These are phyloP conservation scores for Saccharomycopsis sp. DNA, from an alignment of 805 yeast genomes.

Conservation along the genomic window DNA sequence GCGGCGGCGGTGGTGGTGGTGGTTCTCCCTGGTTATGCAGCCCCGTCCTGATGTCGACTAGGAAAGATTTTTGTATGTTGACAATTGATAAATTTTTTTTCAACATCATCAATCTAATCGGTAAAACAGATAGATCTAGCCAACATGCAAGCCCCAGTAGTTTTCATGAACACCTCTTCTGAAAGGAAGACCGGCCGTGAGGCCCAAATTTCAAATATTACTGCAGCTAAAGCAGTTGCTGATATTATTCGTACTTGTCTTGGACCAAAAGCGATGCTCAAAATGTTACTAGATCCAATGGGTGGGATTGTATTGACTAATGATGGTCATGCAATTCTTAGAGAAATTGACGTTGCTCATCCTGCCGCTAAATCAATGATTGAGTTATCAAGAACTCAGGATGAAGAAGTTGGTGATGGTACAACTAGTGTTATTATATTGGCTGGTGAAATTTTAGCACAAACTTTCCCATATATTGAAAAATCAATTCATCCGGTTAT, in stretches of 20 bases:
- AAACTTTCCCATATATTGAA: conserved; percentile 79
- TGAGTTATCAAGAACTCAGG: conserved; percentile 93
- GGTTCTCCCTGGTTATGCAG: too few relatives aligned
- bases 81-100: too few relatives aligned
- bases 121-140: conserved; percentile 26
- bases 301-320: conserved; percentile 95
- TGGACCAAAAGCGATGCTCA: conserved; percentile 98
- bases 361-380: conserved; percentile 99
- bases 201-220: conserved; percentile 94
- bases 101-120: neutral
- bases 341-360: conserved; percentile 96
- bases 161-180: conserved; percentile 77
- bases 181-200: conserved; percentile 95
- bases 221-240: conserved; percentile 99
- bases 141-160: conserved; percentile 77
- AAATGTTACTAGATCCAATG: conserved; percentile 92
- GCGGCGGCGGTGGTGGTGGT: too few relatives aligned
- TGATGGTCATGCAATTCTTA: conserved; percentile 96
- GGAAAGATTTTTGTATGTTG: too few relatives aligned
- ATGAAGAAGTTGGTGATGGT: conserved; percentile 91
- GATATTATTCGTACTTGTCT: conserved; percentile 96
- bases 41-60: too few relatives aligned
- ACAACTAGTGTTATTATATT: conserved; percentile 94
- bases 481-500: conserved; percentile 97
- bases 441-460: conserved; percentile 96